Base-by-base conservation (phyloP, 352 stramenopile genomes). In the Thraustochytrium sp. region DNA sequence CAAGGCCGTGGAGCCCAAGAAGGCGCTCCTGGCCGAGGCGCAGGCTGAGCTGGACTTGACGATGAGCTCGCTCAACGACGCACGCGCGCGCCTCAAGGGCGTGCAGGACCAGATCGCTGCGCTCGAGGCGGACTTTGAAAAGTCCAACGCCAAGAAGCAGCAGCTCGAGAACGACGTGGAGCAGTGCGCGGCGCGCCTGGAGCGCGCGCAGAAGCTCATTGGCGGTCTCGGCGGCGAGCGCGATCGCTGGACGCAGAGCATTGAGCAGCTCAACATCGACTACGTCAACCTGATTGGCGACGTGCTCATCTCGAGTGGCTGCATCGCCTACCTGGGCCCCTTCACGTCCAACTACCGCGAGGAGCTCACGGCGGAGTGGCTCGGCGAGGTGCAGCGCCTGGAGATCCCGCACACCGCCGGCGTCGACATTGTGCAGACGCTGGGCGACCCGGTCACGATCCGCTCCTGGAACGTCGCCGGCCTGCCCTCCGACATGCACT, bases 221-320 rank as follows among this genome's bases (percentile, higher is more conserved):
- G 93, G 92, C 29, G 95, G 95, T 0, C 88, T 98, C 5, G 94
- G 94, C 36, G 95, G 95, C 2, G 95, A 98, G 86, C 97, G 97
- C 80, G 89, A 90, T 29, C 90, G 95, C 36, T 98, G 95, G 95
- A 91, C 89, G 55, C 91, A 95, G 40, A 95, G 96, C 88, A 95
- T 91, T 34, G 89, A 91, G 23, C 90, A 94, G 56, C 84, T 97
- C 3, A 89, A 44, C 29, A 31, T 84, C 0, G 77, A 84, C 56
- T 97, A 96, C 80, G 91, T 97, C 75, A 97, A 97, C 68, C 91
- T 98, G 2, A 92, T 95, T 23, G 94, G 94, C 23, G 94, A 98
- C 84, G 96, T 97, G 59, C 94, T 98, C 87, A 86, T 98, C n/a
- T 92, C 93, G 23, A 93, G 92, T 0, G 94, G 94, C 21, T 92